phyloP scores from a whole-genome alignment of 129 eudicot genomes.

The Flaveria sonorensis region DNA sequence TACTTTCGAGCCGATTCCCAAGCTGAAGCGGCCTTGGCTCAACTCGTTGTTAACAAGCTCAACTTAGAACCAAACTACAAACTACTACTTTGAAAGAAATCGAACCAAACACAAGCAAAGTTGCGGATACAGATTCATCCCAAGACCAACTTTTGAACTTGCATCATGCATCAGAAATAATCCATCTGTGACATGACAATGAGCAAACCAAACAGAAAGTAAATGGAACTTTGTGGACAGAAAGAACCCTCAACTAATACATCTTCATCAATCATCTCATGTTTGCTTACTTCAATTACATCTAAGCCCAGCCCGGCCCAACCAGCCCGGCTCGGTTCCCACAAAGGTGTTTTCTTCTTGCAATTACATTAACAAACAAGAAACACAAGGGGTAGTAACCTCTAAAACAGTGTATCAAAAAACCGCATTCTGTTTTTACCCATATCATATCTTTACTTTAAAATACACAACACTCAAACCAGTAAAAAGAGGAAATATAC shows the following conservation, averaged over 20 bases:
- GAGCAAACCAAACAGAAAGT: slow-evolving; percentile 12
- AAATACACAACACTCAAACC: slow-evolving; percentile 32
- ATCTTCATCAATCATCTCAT: slow-evolving; percentile 22
- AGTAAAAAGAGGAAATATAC: slow-evolving; percentile 3
- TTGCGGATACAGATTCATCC: neutral
- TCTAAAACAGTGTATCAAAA: slow-evolving; percentile 21
- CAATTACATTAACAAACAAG: slow-evolving; percentile 35
- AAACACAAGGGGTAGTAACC: slow-evolving; percentile 29
- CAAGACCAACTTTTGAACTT: neutral
- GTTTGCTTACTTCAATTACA: slow-evolving; percentile 28
- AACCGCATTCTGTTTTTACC: slow-evolving; percentile 28
- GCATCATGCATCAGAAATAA: neutral
- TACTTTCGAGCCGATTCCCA: no score
- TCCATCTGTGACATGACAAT: neutral
- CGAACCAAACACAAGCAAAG: neutral
- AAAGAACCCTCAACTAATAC: slow-evolving; percentile 22
- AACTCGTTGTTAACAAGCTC: neutral
- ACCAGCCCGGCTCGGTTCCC: slow-evolving; percentile 7
- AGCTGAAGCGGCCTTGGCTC: neutral
- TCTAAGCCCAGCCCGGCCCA: neutral
- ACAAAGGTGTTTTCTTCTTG: slow-evolving; percentile 25
- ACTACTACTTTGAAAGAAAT: neutral
- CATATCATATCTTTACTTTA: slow-evolving; percentile 37
- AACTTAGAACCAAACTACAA: neutral
- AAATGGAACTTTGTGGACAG: slow-evolving; percentile 7